A percentile compares a stretch with the other conserved stretches of the same genome.
These are phyloP conservation scores for Cyclotella kingstonii DNA, from an alignment of 108 stramenopile species.

Conservation along the genomic window DNA sequence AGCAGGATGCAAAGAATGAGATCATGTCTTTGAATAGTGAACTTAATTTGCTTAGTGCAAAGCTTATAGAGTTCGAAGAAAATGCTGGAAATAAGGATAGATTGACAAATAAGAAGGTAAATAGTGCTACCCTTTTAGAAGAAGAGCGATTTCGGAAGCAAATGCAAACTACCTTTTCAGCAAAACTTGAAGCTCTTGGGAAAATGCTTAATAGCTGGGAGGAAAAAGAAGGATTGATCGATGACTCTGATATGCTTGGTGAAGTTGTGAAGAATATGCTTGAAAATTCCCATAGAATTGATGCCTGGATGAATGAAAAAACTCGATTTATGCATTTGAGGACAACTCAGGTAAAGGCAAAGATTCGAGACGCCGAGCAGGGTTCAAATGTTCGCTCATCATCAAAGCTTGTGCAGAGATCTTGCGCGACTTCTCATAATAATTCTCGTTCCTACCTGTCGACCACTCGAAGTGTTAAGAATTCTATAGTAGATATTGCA, in stretches of 20 bases:
- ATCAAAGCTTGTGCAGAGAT: not conserved
- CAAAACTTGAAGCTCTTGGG: conserved; percentile 63
- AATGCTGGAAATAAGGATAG: conserved; percentile 67
- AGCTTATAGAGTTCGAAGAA: conserved; percentile 74
- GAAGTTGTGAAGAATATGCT: conserved; percentile 75
- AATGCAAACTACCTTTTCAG: conserved; percentile 72
- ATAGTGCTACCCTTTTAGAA: conserved; percentile 59
- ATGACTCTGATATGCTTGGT: conserved; percentile 72
- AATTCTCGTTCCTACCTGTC: no score
- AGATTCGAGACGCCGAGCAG: conserved; percentile 3
- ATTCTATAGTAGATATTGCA: no score
- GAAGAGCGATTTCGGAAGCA: conserved; percentile 83
- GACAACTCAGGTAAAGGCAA: conserved; percentile 48
- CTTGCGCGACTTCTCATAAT: no score
- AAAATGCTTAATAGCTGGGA: conserved; percentile 62
- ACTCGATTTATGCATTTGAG: conserved; percentile 81
- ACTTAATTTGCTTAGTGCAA: conserved; percentile 66
- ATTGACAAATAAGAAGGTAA: conserved; percentile 66
- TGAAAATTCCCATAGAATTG: conserved; percentile 58
- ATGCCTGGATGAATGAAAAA: conserved; percentile 64
- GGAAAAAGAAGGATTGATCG: conserved; percentile 43
- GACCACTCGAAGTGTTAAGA: no score
- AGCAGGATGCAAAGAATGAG: conserved; percentile 76
- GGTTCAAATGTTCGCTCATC: not conserved
- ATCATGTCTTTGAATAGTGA: conserved; percentile 82